Base-by-base conservation (phyloP, 495 filamentous ascomycete genomes). In the Aspergillus panamensis region DNA sequence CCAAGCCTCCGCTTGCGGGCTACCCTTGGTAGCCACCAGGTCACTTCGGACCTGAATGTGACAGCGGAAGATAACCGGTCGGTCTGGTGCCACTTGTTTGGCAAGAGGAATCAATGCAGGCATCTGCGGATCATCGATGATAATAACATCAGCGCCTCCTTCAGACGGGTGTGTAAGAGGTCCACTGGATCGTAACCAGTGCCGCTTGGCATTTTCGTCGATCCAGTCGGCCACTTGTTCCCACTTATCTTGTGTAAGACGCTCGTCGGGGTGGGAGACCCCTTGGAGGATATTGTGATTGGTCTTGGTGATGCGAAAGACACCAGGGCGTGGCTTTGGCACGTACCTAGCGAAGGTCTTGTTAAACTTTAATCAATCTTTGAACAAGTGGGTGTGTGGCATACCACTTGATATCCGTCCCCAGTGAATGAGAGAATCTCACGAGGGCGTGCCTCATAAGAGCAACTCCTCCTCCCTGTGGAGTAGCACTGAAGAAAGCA, bases 231-330 rank as follows among this genome's bases (percentile, higher is more conserved):
- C 76, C 32, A 94, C 77, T 9, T 75, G 67, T 30, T 77, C 69
- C 61, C 84, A 83, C 53, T 90, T 82, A 6, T 87, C 80, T 8
- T 70, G 58, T 4, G 75, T 81, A 16, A 94, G 75, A 9, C 84
- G 81, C 51, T 88, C 81, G 1, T 79, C 77, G 0, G 83, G 82
- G 25, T 78, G 72, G 31, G 84, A 82, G 21, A 93, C 89, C 17
- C 91, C 91, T 75, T 96, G 91, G 3, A 96, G 84, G 63, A 94
- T 94, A 67, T 96, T 96, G 80, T 96, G 91, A 62, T 91, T 89
- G 48, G 85, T 92, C 72, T 96, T 96, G 54, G 91, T 96, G 57
- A 91, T 87, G 33, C 89, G 82, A 71, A 95, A 96, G 14, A 93
- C 87, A 16, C 87, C 88, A 0, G 90, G 90, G 33, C 86, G 86